Base-by-base conservation (phyloP, 352 stramenopile species). In the Pythium myriotylum region DNA sequence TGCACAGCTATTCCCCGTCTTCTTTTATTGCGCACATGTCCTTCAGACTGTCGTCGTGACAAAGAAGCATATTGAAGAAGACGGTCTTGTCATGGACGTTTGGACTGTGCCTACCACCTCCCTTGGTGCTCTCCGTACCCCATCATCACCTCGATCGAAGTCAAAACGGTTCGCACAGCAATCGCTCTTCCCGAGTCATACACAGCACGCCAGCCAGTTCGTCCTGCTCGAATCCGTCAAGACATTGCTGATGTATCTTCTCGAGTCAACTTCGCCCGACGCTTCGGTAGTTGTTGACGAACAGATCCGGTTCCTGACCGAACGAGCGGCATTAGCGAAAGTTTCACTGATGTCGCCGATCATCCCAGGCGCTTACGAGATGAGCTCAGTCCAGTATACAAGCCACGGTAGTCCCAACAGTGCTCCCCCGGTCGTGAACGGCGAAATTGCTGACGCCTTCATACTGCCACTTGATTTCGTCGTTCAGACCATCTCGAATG, bases 191-290 rank as follows among this genome's bases (percentile, higher is more conserved):
- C 26, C 35, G 16, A 32, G 23, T 54, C 32, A 47, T 7, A 2
- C 45, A n/a, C 24, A 29, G 32, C 19, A 42, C 16, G 22, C 50
- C 2, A 48, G 37, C 16, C 67, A 56, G 22, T 73, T 68, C 37
- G 74, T 83, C n/a, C 67, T 83, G 6, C 42, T 83, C 0, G 74
- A 83, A 19, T 76, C 71, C 0, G 74, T 68, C 50, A 76, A 78
- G 50, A 63, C 54, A 17, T 41, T 83, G 42, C 35, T 83, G 8
- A 3, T 74, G 19, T 68, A 80, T 29, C 50, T 80, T 5, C 55
- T 69, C 19, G 66, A 66, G 17, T 51, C 62, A 8, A 66, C 65
- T 1, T 33, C 56, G 3, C 41, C 62, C 0, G 35, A 72, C 26
- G 46, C 51, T 0, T 32, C 53, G 0, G 13, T 23, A 12, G 45